Base-by-base conservation (phyloP, 192 early-diverging fungal species). In the Backusella mclennaniae region DNA sequence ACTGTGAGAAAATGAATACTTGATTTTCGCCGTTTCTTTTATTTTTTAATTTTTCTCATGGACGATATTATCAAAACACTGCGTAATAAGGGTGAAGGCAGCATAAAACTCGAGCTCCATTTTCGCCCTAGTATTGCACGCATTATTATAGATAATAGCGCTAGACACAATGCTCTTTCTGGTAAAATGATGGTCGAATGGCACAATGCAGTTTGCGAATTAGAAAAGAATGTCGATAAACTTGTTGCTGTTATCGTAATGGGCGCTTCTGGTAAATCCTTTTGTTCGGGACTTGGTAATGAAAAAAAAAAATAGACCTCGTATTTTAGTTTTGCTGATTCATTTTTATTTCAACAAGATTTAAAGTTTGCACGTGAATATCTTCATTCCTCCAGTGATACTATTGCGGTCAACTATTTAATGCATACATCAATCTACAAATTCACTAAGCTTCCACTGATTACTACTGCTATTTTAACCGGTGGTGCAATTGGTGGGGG, bases 401-500 rank as follows among this genome's bases (percentile, higher is more conserved):
- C 82, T 2, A 31, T 74, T 6, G 78, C 84, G 12, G 85, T 92
- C 82, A 79, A 85, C 26, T 63, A 72, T 11, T 80, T 90, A 17
- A 93, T 93, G 92, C 89, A 92, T 79, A 83, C 86, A 59, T 88
- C 85, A 23, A 70, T 93, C 15, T 77, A 85, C 0, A 77, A 84
- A 11, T 83, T 93, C 59, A 59, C 83, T 46, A 77, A 80, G 1
- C 78, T 93, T 19, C 88, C 90, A 11, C 63, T 92, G 26, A 71
- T 93, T 3, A 83, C 92, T 15, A 79, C 91, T 12, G 91, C 90
- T 4, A 86, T 88, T 0, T 83, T 92, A 19, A 84, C 88, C 35
- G 87, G 89, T 44, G 80, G 84, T n/a, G 90, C 91, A 35, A 80
- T 93, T 21, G 92, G 91, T 9, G 92, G 91, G 14, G 92, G 92